Evolutionary conservation across 495 filamentous ascomycete genomes (phyloP).

Genomic region (Aspergillus affinis): DNA sequence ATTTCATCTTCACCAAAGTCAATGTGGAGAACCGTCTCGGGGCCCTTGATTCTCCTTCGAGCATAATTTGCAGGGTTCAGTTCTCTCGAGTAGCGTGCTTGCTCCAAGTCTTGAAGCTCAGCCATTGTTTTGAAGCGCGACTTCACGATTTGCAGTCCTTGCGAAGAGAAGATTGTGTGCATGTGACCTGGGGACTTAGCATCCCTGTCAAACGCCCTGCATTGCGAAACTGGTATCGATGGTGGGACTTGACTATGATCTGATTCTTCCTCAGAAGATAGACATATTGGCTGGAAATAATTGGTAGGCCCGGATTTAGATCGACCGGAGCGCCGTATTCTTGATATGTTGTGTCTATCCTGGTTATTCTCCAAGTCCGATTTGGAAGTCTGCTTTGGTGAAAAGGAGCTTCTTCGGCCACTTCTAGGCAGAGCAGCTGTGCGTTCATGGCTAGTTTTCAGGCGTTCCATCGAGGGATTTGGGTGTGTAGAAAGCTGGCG

Average conservation of each 20-base stretch:
- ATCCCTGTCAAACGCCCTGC: neutral
- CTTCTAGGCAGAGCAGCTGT: neutral
- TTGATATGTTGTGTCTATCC: neutral
- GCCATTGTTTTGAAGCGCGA: conserved; percentile 7
- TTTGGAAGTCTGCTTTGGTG: neutral
- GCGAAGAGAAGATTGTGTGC: conserved; percentile 10
- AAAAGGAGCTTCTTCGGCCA: neutral
- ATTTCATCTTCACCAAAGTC: conserved; percentile 21
- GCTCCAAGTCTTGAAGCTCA: conserved; percentile 11
- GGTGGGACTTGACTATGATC: neutral
- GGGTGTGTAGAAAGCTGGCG: neutral
- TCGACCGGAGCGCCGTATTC: conserved; percentile 26
- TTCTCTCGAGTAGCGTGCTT: conserved; percentile 15
- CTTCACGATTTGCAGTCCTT: conserved; percentile 14
- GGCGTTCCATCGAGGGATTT: neutral
- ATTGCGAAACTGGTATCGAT: neutral
- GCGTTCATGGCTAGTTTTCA: neutral
- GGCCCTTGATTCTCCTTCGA: neutral
- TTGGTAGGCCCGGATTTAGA: conserved; percentile 23
- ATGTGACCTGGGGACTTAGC: neutral
- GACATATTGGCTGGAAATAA: conserved; percentile 22
- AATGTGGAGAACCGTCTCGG: conserved; percentile 15
- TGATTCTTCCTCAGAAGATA: conserved; percentile 13
- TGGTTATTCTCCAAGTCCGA: neutral
- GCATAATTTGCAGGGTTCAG: conserved; percentile 14